Conservation (phyloP, 2,329 filamentous ascomycete genomes). For the Aspergillus fischeri region DNA sequence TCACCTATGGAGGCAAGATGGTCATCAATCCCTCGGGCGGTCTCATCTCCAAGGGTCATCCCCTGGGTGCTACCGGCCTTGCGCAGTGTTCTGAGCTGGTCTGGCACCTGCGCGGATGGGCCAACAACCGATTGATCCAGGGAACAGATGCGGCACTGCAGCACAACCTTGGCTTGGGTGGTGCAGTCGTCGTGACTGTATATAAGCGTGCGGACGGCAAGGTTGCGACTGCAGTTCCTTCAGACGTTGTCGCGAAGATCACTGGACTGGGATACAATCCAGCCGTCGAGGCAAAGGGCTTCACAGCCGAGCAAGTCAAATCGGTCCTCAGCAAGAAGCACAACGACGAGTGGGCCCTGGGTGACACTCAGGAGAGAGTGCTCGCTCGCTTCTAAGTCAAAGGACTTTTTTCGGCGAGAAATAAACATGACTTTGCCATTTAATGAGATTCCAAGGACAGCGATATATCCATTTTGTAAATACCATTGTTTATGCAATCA, state of each 20-base stretch:
- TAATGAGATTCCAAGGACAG: neutral
- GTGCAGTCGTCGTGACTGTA: constrained; percentile 84
- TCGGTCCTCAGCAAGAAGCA: constrained; percentile 66
- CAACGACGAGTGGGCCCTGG: constrained; percentile 69
- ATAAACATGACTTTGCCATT: neutral
- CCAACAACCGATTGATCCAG: constrained; percentile 74
- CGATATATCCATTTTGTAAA: neutral
- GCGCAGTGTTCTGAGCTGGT: constrained; percentile 93
- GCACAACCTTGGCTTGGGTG: constrained; percentile 89
- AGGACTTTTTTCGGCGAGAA: neutral
- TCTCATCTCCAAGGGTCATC: constrained; percentile 93
- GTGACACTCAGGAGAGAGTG: constrained; percentile 71
- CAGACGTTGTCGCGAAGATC: constrained; percentile 59
- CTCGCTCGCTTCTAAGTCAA: constrained; percentile 57
- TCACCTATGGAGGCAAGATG: constrained; percentile 80
- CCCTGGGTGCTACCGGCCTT: constrained; percentile 87
- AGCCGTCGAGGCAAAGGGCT: constrained; percentile 81
- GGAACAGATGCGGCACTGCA: constrained; percentile 72
- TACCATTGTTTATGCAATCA: neutral
- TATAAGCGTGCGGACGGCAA: constrained; percentile 80
- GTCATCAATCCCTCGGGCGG: constrained; percentile 93
- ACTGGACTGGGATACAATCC: constrained; percentile 85
- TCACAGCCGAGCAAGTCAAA: constrained; percentile 71
- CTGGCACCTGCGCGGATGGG: constrained; percentile 95
- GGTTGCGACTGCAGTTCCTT: constrained; percentile 57